Percentiles rank a stretch among this genome's conserved stretches.
phyloP scores from a whole-genome alignment of 1,284 basidiomycete species.

The Fomitopsis schrenkii region DNA sequence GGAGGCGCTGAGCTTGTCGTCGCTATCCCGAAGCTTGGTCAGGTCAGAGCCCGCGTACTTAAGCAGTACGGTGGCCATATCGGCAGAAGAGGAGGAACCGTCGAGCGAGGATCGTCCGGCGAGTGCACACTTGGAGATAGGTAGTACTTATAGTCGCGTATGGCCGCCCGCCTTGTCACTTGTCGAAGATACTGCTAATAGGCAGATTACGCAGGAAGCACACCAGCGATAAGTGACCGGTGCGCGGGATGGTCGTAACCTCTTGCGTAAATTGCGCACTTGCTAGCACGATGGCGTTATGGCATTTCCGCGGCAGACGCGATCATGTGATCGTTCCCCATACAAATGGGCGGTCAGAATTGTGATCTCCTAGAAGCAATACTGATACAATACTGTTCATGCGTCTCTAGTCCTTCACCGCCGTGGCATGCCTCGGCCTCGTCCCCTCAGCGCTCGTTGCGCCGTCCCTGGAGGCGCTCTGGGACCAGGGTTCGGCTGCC shows the following conservation, averaged over 20 bases:
- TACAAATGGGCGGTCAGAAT: constrained; percentile 4
- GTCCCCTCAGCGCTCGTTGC: constrained; percentile 76
- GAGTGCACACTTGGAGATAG: no score
- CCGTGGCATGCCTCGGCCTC: constrained; percentile 75
- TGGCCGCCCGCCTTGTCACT: neutral
- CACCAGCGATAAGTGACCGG: neutral
- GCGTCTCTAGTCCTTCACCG: constrained; percentile 35
- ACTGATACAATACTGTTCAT: constrained; percentile 23
- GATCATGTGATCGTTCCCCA: constrained; percentile 4
- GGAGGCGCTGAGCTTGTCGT: constrained; percentile 13
- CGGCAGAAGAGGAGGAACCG: neutral
- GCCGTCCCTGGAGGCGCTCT: constrained; percentile 82
- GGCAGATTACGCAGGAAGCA: constrained; percentile 2
- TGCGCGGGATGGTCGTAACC: constrained; percentile 8
- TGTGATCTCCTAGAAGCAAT: neutral
- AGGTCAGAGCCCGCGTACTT: neutral
- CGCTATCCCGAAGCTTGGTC: neutral
- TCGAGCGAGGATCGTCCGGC: neutral
- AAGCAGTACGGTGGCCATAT: constrained; percentile 3
- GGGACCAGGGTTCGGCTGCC: constrained; percentile 68
- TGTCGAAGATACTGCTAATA: constrained; percentile 2
- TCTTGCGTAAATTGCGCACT: constrained; percentile 25
- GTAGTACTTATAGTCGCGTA: neutral
- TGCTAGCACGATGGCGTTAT: constrained; percentile 25
- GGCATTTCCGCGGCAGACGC: constrained; percentile 8